Evolutionary conservation across 179 eudicot genomes (phyloP), one percentile per base, ranked within the genome.

Genomic region (Carnegiea gigantea): DNA sequence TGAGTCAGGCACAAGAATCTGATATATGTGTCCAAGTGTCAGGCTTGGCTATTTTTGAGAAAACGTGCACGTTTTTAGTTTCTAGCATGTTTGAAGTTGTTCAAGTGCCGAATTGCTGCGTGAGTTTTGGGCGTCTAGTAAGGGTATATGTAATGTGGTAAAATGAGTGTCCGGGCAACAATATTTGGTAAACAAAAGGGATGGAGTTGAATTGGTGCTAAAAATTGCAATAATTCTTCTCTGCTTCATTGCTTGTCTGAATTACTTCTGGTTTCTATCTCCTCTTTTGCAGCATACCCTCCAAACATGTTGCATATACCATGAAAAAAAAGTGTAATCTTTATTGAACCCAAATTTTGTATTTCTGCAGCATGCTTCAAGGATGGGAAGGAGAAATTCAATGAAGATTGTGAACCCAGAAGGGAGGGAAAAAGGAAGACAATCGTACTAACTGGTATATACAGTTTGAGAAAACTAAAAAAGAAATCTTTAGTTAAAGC

Each of bases 371-470:
- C 93, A 30, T 91, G 95, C 86, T 82, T 89, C 81, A 88, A 85
- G 84, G 89, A 92, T 81, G 93, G 95, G 79, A 85, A 81, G 79
- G 91, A 89, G 83, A 85, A 82, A 77, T 83, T 79, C 59, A 91
- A 88, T 51, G 57, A 81, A 44, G 91, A 88, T 14, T 89, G 98
- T 77, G 86, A 86, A 77, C 46, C 76, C 43, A 85, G 70, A 62
- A 84, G 81, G 79, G 87, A 79, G 64, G 70, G 40, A 51, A 83
- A 85, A 70, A 86, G 75, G 73, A 89, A 85, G 78, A 81, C 81
- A 62, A 81, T 89, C 82, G 79, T 92, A 80, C 72, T 91, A 75
- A 89, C 90, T n/a, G 95, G 95, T 92, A 84, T 23, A 60, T 20
- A 62, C 30, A n/a, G 11, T 62, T 9, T 23, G 3, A 62, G 21